Evolutionary conservation across 208 protist genomes (phyloP).

Genomic region (Leishmania amazonensis): DNA sequence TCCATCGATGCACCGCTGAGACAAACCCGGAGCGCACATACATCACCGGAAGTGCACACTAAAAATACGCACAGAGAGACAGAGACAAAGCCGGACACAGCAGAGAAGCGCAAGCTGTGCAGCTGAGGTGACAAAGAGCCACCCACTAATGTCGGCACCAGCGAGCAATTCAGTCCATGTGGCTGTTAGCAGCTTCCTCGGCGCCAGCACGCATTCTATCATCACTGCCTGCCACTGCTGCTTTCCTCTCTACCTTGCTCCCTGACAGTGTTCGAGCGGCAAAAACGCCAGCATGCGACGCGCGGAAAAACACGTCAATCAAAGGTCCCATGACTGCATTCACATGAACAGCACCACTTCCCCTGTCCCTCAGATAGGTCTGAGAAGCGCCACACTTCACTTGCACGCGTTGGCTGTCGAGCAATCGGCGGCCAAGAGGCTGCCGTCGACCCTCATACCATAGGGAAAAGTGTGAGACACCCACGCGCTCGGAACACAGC

Average conservation of each 20-base stretch:
- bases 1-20: background rate
- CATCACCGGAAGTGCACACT: background rate
- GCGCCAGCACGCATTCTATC: background rate
- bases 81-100: background rate
- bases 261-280: background rate
- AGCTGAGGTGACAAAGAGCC: background rate
- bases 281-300: background rate
- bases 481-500: background rate
- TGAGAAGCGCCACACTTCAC: background rate
- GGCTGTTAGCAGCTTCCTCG: background rate
- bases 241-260: background rate
- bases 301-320: background rate
- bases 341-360: background rate
- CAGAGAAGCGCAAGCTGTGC: background rate
- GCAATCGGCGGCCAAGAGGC: background rate
- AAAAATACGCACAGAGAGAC: background rate
- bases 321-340: background rate
- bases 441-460: background rate
- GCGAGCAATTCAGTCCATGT: background rate
- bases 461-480: background rate
- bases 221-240: background rate
- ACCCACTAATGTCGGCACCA: background rate
- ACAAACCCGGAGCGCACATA: background rate
- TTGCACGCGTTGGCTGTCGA: background rate
- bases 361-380: background rate